These are phyloP conservation scores for Gamsiella multidivaricata DNA, from an alignment of 192 early-diverging fungal species.

Conservation along the genomic window DNA sequence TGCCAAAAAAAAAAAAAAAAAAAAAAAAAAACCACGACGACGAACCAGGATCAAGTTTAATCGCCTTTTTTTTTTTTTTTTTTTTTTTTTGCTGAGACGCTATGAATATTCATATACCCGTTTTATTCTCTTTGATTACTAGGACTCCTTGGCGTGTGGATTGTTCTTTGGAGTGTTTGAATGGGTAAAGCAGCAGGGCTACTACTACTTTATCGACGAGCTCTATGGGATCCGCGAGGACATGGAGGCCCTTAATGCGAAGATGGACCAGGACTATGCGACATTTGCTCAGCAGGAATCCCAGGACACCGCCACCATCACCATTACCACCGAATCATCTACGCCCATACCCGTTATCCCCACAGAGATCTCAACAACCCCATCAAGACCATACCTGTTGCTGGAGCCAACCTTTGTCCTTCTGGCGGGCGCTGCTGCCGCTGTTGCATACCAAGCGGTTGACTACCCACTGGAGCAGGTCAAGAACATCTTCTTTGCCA, in stretches of 20 bases:
- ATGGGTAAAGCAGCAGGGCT: conserved; percentile 77
- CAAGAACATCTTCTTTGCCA: conserved; percentile 72
- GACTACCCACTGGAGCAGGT: conserved; percentile 79
- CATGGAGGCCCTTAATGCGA: conserved; percentile 27
- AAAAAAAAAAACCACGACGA: too few relatives aligned
- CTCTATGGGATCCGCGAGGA: conserved; percentile 58
- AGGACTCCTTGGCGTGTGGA: conserved; percentile 79
- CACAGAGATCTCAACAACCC: conserved; percentile 28
- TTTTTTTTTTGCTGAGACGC: neutral
- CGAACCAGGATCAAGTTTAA: too few relatives aligned
- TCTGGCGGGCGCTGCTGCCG: conserved; percentile 67
- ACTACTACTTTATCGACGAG: conserved; percentile 69
- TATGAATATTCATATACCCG: neutral
- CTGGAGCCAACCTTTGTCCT: conserved; percentile 67
- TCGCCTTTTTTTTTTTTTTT: neutral
- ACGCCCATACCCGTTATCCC: neutral
- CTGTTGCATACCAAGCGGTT: conserved; percentile 76
- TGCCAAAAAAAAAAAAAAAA: neutral
- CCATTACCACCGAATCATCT: neutral
- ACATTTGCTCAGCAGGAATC: neutral
- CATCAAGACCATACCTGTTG: conserved; percentile 55
- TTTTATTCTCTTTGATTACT: neutral
- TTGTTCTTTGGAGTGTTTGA: conserved; percentile 85
- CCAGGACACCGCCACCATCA: neutral
- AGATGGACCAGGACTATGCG: neutral